Base-by-base conservation (phyloP, 2,329 filamentous ascomycete genomes). In the Trichoderma koningii region DNA sequence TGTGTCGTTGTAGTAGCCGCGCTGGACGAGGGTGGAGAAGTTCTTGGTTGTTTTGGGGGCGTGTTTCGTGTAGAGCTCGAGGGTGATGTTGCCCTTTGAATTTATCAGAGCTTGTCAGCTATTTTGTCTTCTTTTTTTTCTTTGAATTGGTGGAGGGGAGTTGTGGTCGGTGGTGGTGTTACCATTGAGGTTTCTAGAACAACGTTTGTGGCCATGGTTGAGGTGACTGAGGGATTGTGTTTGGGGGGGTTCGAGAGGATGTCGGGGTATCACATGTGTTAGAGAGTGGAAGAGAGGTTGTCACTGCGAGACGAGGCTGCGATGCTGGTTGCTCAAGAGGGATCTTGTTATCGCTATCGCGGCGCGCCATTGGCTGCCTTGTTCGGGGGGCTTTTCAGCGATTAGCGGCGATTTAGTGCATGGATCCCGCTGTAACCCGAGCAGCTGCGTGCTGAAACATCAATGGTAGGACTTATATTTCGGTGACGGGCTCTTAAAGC, bases 51-150 rank as follows among this genome's bases (percentile, higher is more conserved):
- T 93, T 76, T 89, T 91, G 45, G 95, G 94, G 19, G 94, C 94
- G 80, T 98, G 93, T 28, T 85, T 77, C 57, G 85, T 89, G 86
- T 98, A 98, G 66, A 99, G 91, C 80, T 99, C 95, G 68, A 98
- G 78, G 66, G 86, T 86, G 75, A 99, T 89, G 52, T 85, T 85
- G 76, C 95, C 93, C 93, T 96, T 70, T 64, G 28, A 15, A 53
- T 28, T 12, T 5, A 15, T 3, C 59, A 19, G 9, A 26, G 17
- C 56, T 6, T 3, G 7, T 48, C 14, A 48, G 61, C 23, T 55
- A 17, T 19, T 47, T 47, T 57, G 50, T 52, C 50, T 48, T 41
- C 41, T 56, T 26, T 44, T 52, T 51, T 34, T 2, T 26, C 28
- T 21, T 48, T n/a, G 23, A 1, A 34, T 7, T 34, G 23, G 10